A percentile compares a stretch with the other conserved stretches of the same genome.
Conservation (phyloP, 768 basidiomycete genomes). For the Lactarius vividus region DNA sequence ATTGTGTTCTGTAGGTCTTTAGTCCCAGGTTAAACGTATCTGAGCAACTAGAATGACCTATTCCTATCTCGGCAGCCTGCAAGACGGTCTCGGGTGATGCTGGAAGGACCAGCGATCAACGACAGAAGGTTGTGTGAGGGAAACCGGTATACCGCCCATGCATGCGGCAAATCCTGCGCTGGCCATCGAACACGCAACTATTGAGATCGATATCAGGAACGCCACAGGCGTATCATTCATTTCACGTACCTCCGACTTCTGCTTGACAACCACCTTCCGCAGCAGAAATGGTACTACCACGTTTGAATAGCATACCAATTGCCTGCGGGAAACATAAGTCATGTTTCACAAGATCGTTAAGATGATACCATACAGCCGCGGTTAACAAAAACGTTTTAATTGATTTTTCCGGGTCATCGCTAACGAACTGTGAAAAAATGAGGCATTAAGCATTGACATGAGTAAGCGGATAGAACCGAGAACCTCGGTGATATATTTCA, state of each 20-base stretch:
- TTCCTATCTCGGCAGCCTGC: slow-evolving; percentile 91
- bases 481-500: slow-evolving; percentile 87
- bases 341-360: slow-evolving; percentile 11
- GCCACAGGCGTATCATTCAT: not conserved
- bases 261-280: slow-evolving; percentile 96
- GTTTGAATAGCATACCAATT: slow-evolving; percentile 93
- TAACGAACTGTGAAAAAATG: slow-evolving; percentile 60
- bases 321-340: slow-evolving; percentile 46
- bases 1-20: slow-evolving; percentile 60
- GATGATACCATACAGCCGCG: slow-evolving; percentile 60
- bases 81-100: slow-evolving; percentile 80
- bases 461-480: not conserved
- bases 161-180: slow-evolving; percentile 91
- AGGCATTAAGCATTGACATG: not conserved
- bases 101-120: slow-evolving; percentile 30
- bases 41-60: slow-evolving; percentile 48
- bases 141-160: slow-evolving; percentile 66
- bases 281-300: slow-evolving; percentile 94
- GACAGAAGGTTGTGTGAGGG: slow-evolving; percentile 7
- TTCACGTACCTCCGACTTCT: slow-evolving; percentile 77
- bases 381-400: slow-evolving; percentile 88
- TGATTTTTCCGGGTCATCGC: slow-evolving; percentile 86
- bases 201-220: not conserved
- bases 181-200: slow-evolving; percentile 95
- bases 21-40: not conserved